These are phyloP conservation scores for Endothia cerciana DNA, from an alignment of 2,329 filamentous ascomycete species.

Conservation along the genomic window DNA sequence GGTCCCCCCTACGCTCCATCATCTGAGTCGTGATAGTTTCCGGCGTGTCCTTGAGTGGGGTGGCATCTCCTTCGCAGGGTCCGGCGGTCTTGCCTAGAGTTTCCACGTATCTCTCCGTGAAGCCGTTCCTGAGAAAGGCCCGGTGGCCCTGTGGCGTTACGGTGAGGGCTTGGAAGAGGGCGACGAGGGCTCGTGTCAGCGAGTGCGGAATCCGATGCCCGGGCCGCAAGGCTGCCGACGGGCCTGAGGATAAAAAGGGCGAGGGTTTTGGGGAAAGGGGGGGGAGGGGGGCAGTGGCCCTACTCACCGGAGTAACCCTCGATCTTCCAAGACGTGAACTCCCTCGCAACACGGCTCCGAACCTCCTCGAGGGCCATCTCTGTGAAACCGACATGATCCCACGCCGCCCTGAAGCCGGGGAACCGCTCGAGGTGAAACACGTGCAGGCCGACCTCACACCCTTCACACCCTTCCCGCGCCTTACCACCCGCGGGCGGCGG, in stretches of 20 bases:
- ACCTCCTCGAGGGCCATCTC: conserved; percentile 18
- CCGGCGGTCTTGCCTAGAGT: not conserved
- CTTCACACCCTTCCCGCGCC: no score
- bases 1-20: conserved; percentile 20
- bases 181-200: not conserved
- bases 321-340: conserved; percentile 10
- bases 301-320: conserved; percentile 25
- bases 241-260: no score
- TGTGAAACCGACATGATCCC: conserved; percentile 2
- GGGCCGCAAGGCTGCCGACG: no score
- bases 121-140: conserved; percentile 23
- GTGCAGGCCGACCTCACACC: conserved; percentile 19
- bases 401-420: not conserved
- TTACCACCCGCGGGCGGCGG: not conserved
- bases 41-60: not conserved
- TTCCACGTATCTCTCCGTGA: conserved; percentile 15
- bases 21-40: conserved; percentile 15
- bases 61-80: not conserved
- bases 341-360: conserved; percentile 6
- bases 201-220: no score
- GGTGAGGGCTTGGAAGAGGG: conserved; percentile 20
- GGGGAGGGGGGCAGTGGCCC: not conserved
- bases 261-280: not conserved
- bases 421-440: conserved; percentile 26
- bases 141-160: conserved; percentile 18